Evolutionary conservation across 805 yeast species (phyloP).

Genomic region (Candida gorgasii): DNA sequence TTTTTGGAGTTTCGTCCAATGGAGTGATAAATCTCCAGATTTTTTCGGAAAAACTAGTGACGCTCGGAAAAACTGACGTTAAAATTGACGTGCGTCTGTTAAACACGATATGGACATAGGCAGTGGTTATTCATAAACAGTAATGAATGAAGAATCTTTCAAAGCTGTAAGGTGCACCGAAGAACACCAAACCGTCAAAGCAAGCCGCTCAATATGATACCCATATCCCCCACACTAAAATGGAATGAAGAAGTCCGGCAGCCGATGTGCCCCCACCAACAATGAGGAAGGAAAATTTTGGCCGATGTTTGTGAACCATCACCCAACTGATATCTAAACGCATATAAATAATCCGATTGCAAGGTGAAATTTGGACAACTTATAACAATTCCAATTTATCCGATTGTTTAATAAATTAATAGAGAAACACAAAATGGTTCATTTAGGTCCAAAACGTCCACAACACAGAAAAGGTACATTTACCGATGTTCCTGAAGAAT

Average conservation of each 20-base stretch:
- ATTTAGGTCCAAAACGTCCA: conserved; percentile 80
- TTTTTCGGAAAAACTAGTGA: conserved; percentile 2
- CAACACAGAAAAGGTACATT: conserved; percentile 69
- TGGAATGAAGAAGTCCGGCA: not conserved
- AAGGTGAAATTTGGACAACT: not conserved
- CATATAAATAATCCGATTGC: conserved; percentile 5
- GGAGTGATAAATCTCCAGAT: conserved; percentile 4
- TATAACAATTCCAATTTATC: not conserved
- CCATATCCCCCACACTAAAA: not conserved
- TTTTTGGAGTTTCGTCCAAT: not conserved
- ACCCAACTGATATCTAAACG: conserved; percentile 5
- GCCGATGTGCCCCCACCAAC: not conserved
- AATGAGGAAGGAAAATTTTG: not conserved
- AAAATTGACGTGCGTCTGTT: too few species aligned
- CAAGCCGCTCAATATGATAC: not conserved
- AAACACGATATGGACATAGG: too few species aligned
- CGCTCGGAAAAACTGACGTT: not conserved
- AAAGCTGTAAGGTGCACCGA: not conserved
- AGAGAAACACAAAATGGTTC: conserved; percentile 56
- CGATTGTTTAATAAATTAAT: not conserved
- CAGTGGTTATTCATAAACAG: too few species aligned
- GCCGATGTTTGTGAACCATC: conserved; percentile 5
- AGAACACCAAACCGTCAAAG: not conserved
- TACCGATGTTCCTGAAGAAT: conserved; percentile 63
- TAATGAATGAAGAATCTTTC: too few species aligned